A percentile compares a stretch with the other conserved stretches of the same genome.
Conservation (phyloP, 352 stramenopile species). For the Lagenidium giganteum region DNA sequence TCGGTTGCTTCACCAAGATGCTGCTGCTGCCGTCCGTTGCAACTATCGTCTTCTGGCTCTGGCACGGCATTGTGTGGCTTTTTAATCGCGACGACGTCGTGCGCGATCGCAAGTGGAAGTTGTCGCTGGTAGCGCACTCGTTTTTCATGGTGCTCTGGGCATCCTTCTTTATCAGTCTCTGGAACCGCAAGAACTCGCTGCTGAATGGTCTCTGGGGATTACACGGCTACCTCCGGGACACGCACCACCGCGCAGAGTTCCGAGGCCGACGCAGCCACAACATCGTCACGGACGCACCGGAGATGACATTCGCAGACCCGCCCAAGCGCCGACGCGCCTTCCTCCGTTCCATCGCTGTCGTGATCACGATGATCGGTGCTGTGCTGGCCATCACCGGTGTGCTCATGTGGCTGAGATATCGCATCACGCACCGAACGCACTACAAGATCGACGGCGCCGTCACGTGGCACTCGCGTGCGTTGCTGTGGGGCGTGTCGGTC, state of each 20-base stretch:
- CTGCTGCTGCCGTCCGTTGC: conserved; percentile 62
- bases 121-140: conserved; percentile 57
- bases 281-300: conserved; percentile 37
- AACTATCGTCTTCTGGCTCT: conserved; percentile 64
- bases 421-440: conserved; percentile 57
- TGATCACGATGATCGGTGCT: conserved; percentile 54
- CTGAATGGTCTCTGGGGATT: conserved; percentile 77
- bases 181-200: conserved; percentile 75
- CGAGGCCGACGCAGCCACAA: conserved; percentile 53
- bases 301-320: conserved; percentile 48
- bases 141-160: conserved; percentile 82
- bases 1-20: conserved; percentile 89
- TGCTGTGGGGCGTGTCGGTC: conserved; percentile 40
- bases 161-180: conserved; percentile 73
- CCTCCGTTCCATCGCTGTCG: conserved; percentile 35
- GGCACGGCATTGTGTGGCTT: too few species aligned
- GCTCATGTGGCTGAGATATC: conserved; percentile 62
- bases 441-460: conserved; percentile 12
- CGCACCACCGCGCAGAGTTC: conserved; percentile 76
- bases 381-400: conserved; percentile 42
- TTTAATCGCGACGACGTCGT: too few species aligned
- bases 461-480: conserved; percentile 19
- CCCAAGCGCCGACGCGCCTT: conserved; percentile 36
- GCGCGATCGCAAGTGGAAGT: conserved; percentile 31
- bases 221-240: conserved; percentile 46